phyloP scores from a whole-genome alignment of 2,329 filamentous ascomycete species.

The Didymella lethalis region DNA sequence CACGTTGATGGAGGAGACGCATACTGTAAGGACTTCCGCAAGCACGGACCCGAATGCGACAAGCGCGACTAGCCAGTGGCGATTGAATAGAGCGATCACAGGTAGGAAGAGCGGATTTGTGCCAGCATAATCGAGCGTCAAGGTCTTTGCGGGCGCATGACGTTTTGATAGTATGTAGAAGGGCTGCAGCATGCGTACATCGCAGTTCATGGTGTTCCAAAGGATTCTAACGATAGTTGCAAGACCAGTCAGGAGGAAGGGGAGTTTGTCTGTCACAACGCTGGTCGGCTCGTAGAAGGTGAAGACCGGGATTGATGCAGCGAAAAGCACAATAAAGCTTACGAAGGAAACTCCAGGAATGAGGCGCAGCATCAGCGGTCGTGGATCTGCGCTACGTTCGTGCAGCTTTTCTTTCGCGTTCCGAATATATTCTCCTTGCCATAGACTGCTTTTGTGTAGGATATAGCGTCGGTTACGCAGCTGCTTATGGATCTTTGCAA shows the following conservation, averaged over 20 bases:
- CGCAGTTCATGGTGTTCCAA: constrained; percentile 74
- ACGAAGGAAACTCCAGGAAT: constrained; percentile 69
- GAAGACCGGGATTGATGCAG: constrained; percentile 66
- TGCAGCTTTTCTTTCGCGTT: constrained; percentile 60
- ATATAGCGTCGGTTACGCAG: constrained; percentile 73
- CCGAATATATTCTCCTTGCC: constrained; percentile 65
- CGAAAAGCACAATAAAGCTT: constrained; percentile 63
- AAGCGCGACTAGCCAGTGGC: constrained; percentile 70
- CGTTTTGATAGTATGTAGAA: constrained; percentile 74
- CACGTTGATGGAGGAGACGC: constrained; percentile 71
- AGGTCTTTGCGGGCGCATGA: constrained; percentile 69
- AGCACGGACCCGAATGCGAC: constrained; percentile 76
- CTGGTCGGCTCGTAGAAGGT: constrained; percentile 65
- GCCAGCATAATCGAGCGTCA: constrained; percentile 76
- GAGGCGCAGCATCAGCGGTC: constrained; percentile 72
- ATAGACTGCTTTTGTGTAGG: constrained; percentile 73
- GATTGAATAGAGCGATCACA: constrained; percentile 67
- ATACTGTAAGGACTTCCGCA: constrained; percentile 75
- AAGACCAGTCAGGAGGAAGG: constrained; percentile 71
- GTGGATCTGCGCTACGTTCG: constrained; percentile 59
- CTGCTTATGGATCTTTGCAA: constrained; percentile 71
- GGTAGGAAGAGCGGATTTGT: constrained; percentile 73
- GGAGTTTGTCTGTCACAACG: constrained; percentile 66
- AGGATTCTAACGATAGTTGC: constrained; percentile 72
- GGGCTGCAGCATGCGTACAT: constrained; percentile 76